Base-by-base conservation (phyloP, 2,329 filamentous ascomycete genomes). In the Hawksworthiomyces lignivorus region DNA sequence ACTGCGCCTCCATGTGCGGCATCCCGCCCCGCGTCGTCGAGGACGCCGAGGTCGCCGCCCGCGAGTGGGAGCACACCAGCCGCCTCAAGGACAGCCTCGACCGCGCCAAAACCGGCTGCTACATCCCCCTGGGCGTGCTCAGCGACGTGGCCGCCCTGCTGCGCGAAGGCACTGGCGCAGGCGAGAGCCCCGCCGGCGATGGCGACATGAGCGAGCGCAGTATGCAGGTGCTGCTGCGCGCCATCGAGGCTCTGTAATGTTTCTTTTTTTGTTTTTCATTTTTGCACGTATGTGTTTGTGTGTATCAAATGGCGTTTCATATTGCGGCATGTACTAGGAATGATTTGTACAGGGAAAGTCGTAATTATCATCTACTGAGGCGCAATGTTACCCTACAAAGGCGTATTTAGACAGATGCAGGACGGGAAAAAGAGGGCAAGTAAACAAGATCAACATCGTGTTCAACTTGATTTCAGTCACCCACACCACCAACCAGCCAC, bases 1-100 rank as follows among this genome's bases (percentile, higher is more conserved):
- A 98, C 62, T 98, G 92, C 58, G 92, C 92, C 1, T 83, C 87
- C 46, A 98, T 98, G 92, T 98, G 92, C 54, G 92, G 92, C 1
- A 97, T 98, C 49, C 79, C 87, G 0, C 69, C 70, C 33, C 81
- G 81, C 42, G 80, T 98, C 14, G 87, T 98, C 48, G 81, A 89
- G 56, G 70, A 84, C 18, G 92, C 92, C 0, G 92, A 98, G 62
- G 77, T 82, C 18, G 92, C 92, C 6, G 92, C 92, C 2, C 80
- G 73, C 52, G 86, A 88, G 55, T 97, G 92, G 88, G 92, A 98
- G 65, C 88, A 96, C 61, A 97, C 92, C 0, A 90, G 85, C 52
- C 73, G 87, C 17, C 71, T 97, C 48, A 92, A 88, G 62, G 88
- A 95, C 61, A 89, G 84, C 45, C 68, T 96, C 46, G 87, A 95